A percentile compares a stretch with the other conserved stretches of the same genome.
These are phyloP conservation scores for Fusarium nanum DNA, from an alignment of 2,329 filamentous ascomycete species.

Conservation along the genomic window DNA sequence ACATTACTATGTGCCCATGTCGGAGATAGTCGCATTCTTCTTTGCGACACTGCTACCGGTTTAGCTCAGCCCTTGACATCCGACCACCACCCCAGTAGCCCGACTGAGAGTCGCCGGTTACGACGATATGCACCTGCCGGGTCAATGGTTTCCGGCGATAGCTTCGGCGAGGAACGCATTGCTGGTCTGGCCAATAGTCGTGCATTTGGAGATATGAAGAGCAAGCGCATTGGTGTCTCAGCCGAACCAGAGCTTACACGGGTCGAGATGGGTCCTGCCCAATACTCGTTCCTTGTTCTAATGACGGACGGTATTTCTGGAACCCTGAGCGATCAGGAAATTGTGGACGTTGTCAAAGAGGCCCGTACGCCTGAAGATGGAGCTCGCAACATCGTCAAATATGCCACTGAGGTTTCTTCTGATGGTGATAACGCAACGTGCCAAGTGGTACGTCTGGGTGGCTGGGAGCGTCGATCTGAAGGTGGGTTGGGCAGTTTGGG, in stretches of 20 bases:
- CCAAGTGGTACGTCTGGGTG: constrained; percentile 73
- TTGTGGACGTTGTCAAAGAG: constrained; percentile 96
- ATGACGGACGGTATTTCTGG: constrained; percentile 91
- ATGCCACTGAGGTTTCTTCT: constrained; percentile 84
- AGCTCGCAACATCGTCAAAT: constrained; percentile 80
- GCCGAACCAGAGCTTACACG: constrained; percentile 91
- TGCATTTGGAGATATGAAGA: constrained; percentile 90
- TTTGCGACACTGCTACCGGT: constrained; percentile 88
- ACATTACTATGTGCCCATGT: constrained; percentile 91
- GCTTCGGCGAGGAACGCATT: constrained; percentile 97
- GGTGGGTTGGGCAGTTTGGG: constrained; percentile 89
- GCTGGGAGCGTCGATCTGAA: constrained; percentile 79
- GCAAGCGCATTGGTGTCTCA: constrained; percentile 91
- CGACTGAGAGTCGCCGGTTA: constrained; percentile 83
- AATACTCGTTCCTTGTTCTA: constrained; percentile 90
- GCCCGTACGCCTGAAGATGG: constrained; percentile 90
- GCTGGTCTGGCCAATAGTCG: constrained; percentile 93
- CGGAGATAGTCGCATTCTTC: constrained; percentile 89
- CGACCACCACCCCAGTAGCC: constrained; percentile 92
- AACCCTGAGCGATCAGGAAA: constrained; percentile 89
- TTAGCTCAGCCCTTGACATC: constrained; percentile 83
- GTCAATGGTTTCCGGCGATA: constrained; percentile 86
- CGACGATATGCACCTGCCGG: constrained; percentile 82
- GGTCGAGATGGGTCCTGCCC: constrained; percentile 81
- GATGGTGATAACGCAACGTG: constrained; percentile 77